phyloP scores from a whole-genome alignment of 1,284 basidiomycete genomes.

The Irpex lacteus region DNA sequence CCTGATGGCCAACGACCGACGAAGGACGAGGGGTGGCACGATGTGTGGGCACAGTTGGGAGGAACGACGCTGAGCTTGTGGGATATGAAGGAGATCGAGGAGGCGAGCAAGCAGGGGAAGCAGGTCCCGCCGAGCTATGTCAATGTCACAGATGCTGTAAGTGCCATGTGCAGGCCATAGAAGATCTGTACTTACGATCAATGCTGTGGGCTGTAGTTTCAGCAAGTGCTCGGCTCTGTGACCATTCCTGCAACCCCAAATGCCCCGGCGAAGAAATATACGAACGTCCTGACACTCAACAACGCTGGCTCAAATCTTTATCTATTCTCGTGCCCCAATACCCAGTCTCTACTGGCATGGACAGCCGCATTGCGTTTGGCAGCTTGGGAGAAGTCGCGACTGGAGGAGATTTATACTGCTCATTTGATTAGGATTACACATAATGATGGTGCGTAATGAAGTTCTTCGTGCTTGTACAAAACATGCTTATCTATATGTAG shows the following conservation, averaged over 20 bases:
- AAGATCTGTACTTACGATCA: conserved; percentile 82
- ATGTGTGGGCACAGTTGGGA: conserved; percentile 93
- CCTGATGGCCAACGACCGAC: conserved; percentile 71
- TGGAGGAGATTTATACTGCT: conserved; percentile 98
- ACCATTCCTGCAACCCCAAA: conserved; percentile 52
- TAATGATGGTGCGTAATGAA: conserved; percentile 39
- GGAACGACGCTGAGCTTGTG: conserved; percentile 91
- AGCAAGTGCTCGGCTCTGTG: conserved; percentile 73
- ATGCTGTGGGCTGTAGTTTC: conserved; percentile 50
- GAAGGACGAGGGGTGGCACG: conserved; percentile 83
- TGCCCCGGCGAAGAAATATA: conserved; percentile 53
- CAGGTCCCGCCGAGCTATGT: conserved; percentile 87
- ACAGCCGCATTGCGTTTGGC: conserved; percentile 87
- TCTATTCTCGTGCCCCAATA: conserved; percentile 82
- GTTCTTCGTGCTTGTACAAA: conserved; percentile 1
- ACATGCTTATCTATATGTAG: conserved; percentile 32
- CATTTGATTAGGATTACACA: conserved; percentile 82
- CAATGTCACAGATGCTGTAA: conserved; percentile 84
- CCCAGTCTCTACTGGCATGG: conserved; percentile 80
- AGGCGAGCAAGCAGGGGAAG: conserved; percentile 74
- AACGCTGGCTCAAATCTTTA: conserved; percentile 92
- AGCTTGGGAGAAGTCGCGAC: conserved; percentile 92
- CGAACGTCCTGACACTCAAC: conserved; percentile 89
- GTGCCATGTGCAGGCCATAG: conserved; percentile 69
- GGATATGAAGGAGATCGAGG: conserved; percentile 84